These are phyloP conservation scores for Fusarium luffae DNA, from an alignment of 2,329 filamentous ascomycete genomes.

Conservation along the genomic window DNA sequence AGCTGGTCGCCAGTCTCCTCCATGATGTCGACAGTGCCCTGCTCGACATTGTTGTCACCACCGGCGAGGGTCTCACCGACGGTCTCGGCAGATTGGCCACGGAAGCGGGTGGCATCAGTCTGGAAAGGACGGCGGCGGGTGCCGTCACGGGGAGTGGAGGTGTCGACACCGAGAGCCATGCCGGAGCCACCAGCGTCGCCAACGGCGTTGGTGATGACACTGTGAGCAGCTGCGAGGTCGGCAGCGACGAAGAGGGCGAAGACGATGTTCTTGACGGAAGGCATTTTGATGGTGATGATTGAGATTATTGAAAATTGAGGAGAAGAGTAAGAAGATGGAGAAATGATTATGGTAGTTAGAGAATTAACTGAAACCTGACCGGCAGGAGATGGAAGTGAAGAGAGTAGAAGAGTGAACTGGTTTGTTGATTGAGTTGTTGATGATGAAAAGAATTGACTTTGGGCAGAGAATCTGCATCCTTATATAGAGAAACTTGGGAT, in stretches of 20 bases:
- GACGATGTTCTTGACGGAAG: slow-evolving; percentile 16
- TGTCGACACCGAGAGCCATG: slow-evolving; percentile 62
- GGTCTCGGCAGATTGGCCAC: not conserved
- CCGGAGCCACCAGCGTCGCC: slow-evolving; percentile 69
- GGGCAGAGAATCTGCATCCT: not conserved
- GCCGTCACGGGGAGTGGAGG: slow-evolving; percentile 69
- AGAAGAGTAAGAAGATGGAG: not conserved
- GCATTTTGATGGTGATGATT: not conserved
- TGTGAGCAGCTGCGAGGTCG: slow-evolving; percentile 16
- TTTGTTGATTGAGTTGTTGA: not conserved
- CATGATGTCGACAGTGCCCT: slow-evolving; percentile 58
- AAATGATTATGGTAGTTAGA: not conserved
- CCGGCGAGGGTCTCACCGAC: slow-evolving; percentile 6
- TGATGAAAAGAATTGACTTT: not conserved
- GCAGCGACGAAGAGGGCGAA: slow-evolving; percentile 12
- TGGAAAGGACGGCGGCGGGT: slow-evolving; percentile 71
- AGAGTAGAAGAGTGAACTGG: not conserved
- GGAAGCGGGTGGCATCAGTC: slow-evolving; percentile 61
- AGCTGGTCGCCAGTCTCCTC: slow-evolving; percentile 65
- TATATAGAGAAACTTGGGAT: slow-evolving; percentile 1
- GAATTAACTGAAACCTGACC: slow-evolving; percentile 11
- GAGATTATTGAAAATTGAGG: not conserved
- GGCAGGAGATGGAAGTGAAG: slow-evolving; percentile 3
- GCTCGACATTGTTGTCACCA: slow-evolving; percentile 14
- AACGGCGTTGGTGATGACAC: slow-evolving; percentile 48